Evolutionary conservation across 2,329 filamentous ascomycete species (phyloP), one percentile per base, ranked within the genome.

Genomic region (Paecilomyces sp.): DNA sequence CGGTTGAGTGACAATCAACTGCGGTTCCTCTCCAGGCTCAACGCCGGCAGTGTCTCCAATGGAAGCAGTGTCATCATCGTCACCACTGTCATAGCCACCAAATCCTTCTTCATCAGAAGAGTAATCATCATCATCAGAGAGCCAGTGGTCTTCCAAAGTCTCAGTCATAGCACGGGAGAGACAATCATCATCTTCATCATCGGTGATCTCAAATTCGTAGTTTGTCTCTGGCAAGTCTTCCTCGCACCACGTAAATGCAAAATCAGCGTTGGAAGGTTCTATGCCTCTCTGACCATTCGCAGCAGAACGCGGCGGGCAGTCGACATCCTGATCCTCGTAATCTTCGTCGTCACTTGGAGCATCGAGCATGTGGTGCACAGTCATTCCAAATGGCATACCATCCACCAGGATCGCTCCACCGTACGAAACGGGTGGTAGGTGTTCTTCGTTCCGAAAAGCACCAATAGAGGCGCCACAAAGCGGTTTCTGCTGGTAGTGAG

Each of bases 301-400:
- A 55, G 79, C 77, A 3, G 81, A 83, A 6, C 82, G 73, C 24
- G 71, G 68, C 13, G 77, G 72, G 2, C 59, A 70, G 31, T 71
- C 69, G 15, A 65, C 65, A 52, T 71, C 66, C n/a, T 74, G 68
- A 15, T 75, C 71, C 1, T 73, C 70, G 15, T 74, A 72, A 9
- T 76, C 77, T 13, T 84, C 81, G 52, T 83, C 81, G 53, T 83
- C 80, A 60, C 82, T 83, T 11, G 83, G 79, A 12, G 79, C 76
- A 67, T 97, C 93, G 2, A 97, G 84, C 86, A 97, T 93, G 73
- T 97, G 93, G 69, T 97, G 93, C 0, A 97, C 93, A 24, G 91
- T 97, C 90, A 97, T 94, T 12, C 93, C 93, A 68, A 92, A 94
- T 0, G 90, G 85, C 71, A 89, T 87, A 58, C 89, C 86, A 69